Evolutionary conservation across 331 rosid species (phyloP).

Genomic region (Pyracantha coccinea): DNA sequence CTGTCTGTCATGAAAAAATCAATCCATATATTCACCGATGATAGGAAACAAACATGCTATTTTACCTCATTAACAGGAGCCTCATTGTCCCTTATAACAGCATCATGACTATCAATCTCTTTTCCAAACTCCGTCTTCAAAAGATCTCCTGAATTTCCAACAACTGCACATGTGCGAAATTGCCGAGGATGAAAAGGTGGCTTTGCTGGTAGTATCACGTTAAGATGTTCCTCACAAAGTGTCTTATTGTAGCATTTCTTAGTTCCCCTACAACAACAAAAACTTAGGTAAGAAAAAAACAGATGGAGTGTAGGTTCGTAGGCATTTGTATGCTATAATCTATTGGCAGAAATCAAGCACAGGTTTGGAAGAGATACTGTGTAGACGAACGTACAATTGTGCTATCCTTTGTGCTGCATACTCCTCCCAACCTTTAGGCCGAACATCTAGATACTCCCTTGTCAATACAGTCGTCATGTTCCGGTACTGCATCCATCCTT

Average conservation of each 20-base stretch:
- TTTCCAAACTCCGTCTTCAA: slow-evolving; percentile 70
- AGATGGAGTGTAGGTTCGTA: slow-evolving; percentile 8
- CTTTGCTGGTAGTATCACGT: slow-evolving; percentile 71
- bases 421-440: slow-evolving; percentile 89
- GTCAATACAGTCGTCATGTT: slow-evolving; percentile 96
- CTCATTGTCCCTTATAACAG: slow-evolving; percentile 90
- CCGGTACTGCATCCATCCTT: slow-evolving; percentile 63
- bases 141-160: slow-evolving; percentile 98
- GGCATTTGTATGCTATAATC: neutral
- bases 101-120: slow-evolving; percentile 89
- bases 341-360: slow-evolving; percentile 5
- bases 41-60: neutral
- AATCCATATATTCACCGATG: neutral
- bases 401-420: slow-evolving; percentile 92
- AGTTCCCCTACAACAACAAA: slow-evolving; percentile 43
- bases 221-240: slow-evolving; percentile 84
- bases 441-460: slow-evolving; percentile 79
- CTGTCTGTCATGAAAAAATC: neutral
- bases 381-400: slow-evolving; percentile 53
- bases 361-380: neutral
- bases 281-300: neutral
- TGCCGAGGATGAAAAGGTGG: slow-evolving; percentile 92
- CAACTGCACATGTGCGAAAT: slow-evolving; percentile 85
- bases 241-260: slow-evolving; percentile 69
- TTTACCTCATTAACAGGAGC: slow-evolving; percentile 94